A percentile compares a stretch with the other conserved stretches of the same genome.
These are phyloP conservation scores for Eutrema heterophyllum DNA, from an alignment of 345 rosid genomes.

Conservation along the genomic window DNA sequence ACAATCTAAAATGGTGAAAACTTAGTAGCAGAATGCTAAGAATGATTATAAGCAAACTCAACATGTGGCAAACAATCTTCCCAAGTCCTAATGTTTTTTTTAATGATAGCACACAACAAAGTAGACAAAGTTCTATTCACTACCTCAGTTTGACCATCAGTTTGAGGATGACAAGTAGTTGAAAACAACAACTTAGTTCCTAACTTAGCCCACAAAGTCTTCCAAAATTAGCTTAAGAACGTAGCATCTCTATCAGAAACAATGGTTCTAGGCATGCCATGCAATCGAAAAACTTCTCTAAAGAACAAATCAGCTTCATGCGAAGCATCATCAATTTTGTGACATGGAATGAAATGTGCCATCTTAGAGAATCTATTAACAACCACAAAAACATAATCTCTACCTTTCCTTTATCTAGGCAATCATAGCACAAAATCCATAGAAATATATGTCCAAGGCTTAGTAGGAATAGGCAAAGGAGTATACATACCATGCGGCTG, in stretches of 20 bases:
- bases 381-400: background rate
- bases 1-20: too few relatives aligned
- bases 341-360: background rate
- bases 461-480: background rate
- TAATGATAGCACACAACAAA: too few relatives aligned
- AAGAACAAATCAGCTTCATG: background rate
- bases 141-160: background rate
- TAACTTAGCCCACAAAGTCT: background rate
- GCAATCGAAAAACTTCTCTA: background rate
- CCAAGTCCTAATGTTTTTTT: too few relatives aligned
- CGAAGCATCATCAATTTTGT: background rate
- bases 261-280: background rate
- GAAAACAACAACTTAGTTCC: background rate
- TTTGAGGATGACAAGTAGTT: background rate
- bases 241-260: conserved; percentile 26
- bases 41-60: too few relatives aligned
- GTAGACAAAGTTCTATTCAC: too few relatives aligned
- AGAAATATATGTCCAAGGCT: too few relatives aligned
- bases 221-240: background rate
- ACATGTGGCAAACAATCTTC: too few relatives aligned
- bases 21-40: too few relatives aligned
- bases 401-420: background rate
- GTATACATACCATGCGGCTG: too few relatives aligned
- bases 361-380: background rate
- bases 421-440: background rate